Evolutionary conservation across 2,329 filamentous ascomycete species (phyloP).

Genomic region (Mycosphaerelloides madeirae): DNA sequence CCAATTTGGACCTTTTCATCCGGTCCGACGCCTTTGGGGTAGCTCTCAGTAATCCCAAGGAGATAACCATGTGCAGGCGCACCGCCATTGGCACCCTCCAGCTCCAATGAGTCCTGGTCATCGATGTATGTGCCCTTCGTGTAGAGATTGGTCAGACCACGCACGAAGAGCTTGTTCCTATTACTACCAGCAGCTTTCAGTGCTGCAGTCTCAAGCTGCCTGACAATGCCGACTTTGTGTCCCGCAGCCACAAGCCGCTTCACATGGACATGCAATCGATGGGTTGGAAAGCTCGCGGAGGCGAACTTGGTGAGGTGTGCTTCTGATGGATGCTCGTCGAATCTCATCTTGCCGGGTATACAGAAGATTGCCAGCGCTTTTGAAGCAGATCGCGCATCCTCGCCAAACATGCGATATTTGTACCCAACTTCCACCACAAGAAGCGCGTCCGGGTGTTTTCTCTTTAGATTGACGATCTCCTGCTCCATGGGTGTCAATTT

Average conservation of each 20-base stretch:
- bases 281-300: conserved; percentile 90
- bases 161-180: conserved; percentile 82
- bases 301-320: conserved; percentile 89
- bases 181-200: conserved; percentile 95
- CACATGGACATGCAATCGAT: conserved; percentile 85
- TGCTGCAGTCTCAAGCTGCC: conserved; percentile 91
- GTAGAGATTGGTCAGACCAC: conserved; percentile 92
- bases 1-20: conserved; percentile 93
- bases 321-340: conserved; percentile 90
- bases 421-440: conserved; percentile 95
- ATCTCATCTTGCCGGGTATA: conserved; percentile 90
- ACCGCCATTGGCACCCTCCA: conserved; percentile 51
- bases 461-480: conserved; percentile 91
- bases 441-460: conserved; percentile 81
- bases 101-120: conserved; percentile 75
- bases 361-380: conserved; percentile 93
- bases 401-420: conserved; percentile 95
- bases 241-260: conserved; percentile 88
- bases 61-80: conserved; percentile 74
- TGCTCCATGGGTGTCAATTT: conserved; percentile 94
- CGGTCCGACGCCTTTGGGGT: conserved; percentile 72
- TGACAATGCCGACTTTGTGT: conserved; percentile 91
- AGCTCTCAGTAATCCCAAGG: conserved; percentile 83
- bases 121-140: conserved; percentile 98
- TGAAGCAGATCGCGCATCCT: conserved; percentile 83